These are phyloP conservation scores for Thelephora terrestris DNA, from an alignment of 1,284 basidiomycete species.

Conservation along the genomic window DNA sequence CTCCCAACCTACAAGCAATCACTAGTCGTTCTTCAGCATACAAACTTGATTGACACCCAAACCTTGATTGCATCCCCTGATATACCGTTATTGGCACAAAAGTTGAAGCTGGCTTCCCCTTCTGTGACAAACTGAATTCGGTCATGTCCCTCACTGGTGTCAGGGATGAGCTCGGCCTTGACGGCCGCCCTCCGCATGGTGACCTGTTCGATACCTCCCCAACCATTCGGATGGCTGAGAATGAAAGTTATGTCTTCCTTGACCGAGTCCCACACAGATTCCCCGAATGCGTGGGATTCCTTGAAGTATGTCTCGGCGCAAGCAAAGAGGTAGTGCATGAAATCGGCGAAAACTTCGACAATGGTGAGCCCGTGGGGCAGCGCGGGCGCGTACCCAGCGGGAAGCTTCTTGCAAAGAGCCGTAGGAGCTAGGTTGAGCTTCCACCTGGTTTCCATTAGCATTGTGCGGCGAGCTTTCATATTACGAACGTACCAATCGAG, in stretches of 20 bases:
- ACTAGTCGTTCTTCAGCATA: not conserved
- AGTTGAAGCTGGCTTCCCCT: conserved; percentile 41
- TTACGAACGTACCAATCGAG: conserved; percentile 35
- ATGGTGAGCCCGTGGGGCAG: conserved; percentile 36
- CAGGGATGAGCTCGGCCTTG: conserved; percentile 22
- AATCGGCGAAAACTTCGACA: conserved; percentile 41
- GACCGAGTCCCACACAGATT: conserved; percentile 27
- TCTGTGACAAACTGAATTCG: conserved; percentile 38
- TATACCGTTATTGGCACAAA: conserved; percentile 30
- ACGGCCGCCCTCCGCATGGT: conserved; percentile 29
- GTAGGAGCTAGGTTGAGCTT: conserved; percentile 42
- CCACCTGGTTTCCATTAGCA: conserved; percentile 31
- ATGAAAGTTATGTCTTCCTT: conserved; percentile 24
- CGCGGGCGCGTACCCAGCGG: conserved; percentile 26
- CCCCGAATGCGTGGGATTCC: conserved; percentile 36
- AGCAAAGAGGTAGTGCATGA: conserved; percentile 36
- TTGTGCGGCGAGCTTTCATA: not conserved
- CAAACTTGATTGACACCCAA: not conserved
- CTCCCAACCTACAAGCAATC: conserved; percentile 21
- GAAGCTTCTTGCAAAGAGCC: conserved; percentile 19
- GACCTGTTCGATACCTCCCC: conserved; percentile 32
- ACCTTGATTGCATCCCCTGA: conserved; percentile 23
- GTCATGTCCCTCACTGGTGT: conserved; percentile 19
- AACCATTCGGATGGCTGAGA: conserved; percentile 35
- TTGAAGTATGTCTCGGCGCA: conserved; percentile 37